Percentiles rank a stretch among this genome's conserved stretches.
Conservation (phyloP, 2,329 filamentous ascomycete species). For the Fusarium globosum region DNA sequence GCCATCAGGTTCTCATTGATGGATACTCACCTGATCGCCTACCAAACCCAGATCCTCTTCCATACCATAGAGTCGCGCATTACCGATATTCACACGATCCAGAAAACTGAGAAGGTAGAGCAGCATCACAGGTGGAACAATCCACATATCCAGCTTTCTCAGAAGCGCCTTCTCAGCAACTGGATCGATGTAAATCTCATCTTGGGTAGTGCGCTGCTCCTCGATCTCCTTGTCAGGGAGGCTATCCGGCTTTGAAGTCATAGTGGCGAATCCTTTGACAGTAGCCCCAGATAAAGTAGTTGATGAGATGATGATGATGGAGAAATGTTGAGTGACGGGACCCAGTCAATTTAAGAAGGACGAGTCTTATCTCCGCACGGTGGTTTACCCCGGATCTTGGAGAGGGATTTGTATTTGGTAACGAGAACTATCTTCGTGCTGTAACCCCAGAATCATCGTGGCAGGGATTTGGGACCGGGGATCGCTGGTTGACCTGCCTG, state of each 20-base stretch:
- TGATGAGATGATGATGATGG: neutral
- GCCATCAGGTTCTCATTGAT: rapidly evolving
- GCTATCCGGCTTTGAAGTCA: constrained; percentile 27
- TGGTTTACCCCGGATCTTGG: constrained; percentile 27
- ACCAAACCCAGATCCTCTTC: constrained; percentile 69
- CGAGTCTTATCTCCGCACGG: constrained; percentile 32
- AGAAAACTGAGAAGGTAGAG: constrained; percentile 63
- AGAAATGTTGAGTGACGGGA: neutral
- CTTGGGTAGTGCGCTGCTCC: constrained; percentile 18
- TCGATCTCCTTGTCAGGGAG: constrained; percentile 38
- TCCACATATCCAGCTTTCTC: constrained; percentile 69
- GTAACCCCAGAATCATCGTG: constrained; percentile 26
- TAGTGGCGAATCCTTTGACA: neutral
- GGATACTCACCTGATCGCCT: constrained; percentile 50
- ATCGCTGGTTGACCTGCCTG: constrained; percentile 18
- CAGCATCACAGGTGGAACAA: constrained; percentile 70
- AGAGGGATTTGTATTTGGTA: constrained; percentile 14
- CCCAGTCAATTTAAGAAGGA: constrained; percentile 30
- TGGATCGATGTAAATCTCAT: constrained; percentile 46
- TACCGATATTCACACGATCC: constrained; percentile 58
- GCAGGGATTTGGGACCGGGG: constrained; percentile 9
- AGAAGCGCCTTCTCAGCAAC: constrained; percentile 55
- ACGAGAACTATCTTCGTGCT: constrained; percentile 1
- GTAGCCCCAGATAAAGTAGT: too few species aligned
- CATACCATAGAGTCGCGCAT: constrained; percentile 71